A percentile compares a stretch with the other conserved stretches of the same genome.
These are phyloP conservation scores for Fonsecaea pugnacius DNA, from an alignment of 2,329 filamentous ascomycete genomes.

Conservation along the genomic window DNA sequence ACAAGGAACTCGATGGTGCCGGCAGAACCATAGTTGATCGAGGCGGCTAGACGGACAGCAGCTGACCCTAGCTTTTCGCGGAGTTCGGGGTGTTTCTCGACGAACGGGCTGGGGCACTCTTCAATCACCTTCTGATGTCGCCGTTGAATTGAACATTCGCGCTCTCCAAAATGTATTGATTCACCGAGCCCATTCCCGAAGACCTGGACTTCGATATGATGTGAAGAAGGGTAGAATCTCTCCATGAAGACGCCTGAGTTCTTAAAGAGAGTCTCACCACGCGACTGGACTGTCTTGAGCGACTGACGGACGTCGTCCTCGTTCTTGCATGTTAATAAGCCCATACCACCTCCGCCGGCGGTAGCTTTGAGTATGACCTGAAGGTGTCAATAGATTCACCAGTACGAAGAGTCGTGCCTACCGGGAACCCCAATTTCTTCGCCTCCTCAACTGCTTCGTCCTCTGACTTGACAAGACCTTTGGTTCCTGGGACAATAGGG, in stretches of 20 bases:
- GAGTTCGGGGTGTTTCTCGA: conserved; percentile 59
- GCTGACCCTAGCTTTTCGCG: conserved; percentile 66
- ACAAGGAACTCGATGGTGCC: conserved; percentile 91
- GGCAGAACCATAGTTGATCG: conserved; percentile 74
- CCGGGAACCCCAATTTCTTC: conserved; percentile 55
- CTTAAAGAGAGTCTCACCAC: conserved; percentile 79
- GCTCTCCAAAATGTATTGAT: conserved; percentile 81
- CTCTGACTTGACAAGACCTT: conserved; percentile 53
- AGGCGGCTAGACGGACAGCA: conserved; percentile 68
- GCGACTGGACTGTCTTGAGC: conserved; percentile 72
- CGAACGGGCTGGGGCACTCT: conserved; percentile 79
- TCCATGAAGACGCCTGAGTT: conserved; percentile 85
- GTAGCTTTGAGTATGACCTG: conserved; percentile 77
- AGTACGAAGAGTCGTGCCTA: conserved; percentile 36
- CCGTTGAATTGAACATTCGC: conserved; percentile 85
- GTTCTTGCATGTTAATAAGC: conserved; percentile 74
- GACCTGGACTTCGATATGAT: conserved; percentile 88
- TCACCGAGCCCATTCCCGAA: conserved; percentile 82
- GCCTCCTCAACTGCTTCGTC: conserved; percentile 54
- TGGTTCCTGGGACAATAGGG: conserved; percentile 60
- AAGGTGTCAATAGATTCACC: conserved; percentile 11
- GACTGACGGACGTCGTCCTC: conserved; percentile 72
- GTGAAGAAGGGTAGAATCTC: conserved; percentile 75
- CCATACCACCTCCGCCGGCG: conserved; percentile 80
- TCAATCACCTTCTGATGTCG: conserved; percentile 91